A percentile compares a stretch with the other conserved stretches of the same genome.
Evolutionary conservation across 164 flowering plant species (phyloP).

Genomic region (Tetracentron sinense): DNA sequence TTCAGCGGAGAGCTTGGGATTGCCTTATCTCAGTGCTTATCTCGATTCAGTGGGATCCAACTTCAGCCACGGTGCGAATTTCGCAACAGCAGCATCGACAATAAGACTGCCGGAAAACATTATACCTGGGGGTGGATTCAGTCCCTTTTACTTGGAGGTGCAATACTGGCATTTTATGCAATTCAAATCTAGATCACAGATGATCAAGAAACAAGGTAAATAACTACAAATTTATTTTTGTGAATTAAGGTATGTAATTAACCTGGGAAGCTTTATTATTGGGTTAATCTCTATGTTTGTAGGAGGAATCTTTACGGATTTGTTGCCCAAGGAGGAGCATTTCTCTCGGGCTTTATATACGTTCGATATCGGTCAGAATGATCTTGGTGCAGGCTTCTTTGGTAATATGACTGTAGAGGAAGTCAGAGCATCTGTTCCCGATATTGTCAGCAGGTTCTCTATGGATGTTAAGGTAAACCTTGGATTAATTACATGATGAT

Average conservation of each 20-base stretch:
- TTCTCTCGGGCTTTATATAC: slow-evolving; percentile 36
- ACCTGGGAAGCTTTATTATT: too few relatives aligned
- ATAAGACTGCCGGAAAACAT: background rate
- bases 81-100: background rate
- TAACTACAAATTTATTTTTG: too few relatives aligned
- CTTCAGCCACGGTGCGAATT: slow-evolving; percentile 26
- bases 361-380: slow-evolving; percentile 37
- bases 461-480: slow-evolving; percentile 17
- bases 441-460: slow-evolving; percentile 14
- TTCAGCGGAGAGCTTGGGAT: slow-evolving; percentile 15
- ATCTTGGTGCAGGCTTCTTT: slow-evolving; percentile 9
- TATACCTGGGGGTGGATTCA: background rate
- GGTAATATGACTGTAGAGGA: slow-evolving; percentile 26
- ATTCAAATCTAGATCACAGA: slow-evolving; percentile 3
- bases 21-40: slow-evolving; percentile 25
- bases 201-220: slow-evolving; percentile 9
- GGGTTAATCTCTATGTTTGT: background rate
- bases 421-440: slow-evolving; percentile 29
- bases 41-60: slow-evolving; percentile 25
- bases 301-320: slow-evolving; percentile 5
- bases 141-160: background rate
- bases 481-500: too few relatives aligned
- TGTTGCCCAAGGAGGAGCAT: slow-evolving; percentile 21
- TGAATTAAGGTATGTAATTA: too few relatives aligned
- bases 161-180: background rate